Evolutionary conservation across 192 early-diverging fungal species (phyloP), one percentile per base, ranked within the genome.

Genomic region (Jimgerdemannia lactiflua): DNA sequence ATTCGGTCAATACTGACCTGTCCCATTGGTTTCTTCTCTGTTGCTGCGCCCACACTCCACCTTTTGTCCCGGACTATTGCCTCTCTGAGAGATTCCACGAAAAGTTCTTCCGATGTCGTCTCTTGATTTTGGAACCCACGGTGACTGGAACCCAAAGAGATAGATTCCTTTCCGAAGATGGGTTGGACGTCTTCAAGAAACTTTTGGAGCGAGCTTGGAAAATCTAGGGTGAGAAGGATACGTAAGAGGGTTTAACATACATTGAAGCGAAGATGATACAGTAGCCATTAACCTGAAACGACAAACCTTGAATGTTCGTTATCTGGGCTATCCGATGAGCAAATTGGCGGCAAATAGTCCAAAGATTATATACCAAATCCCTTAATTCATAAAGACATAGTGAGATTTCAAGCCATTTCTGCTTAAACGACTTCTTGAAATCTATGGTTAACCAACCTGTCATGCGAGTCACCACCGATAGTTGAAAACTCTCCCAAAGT

Each of bases 341-440:
- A 80, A 89, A 87, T 20, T 79, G 75, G 49, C 79, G 77, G 3
- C 87, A 74, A 17, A 89, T 79, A 11, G 83, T 85, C 86, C 86
- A 89, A 3, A 85, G 74, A 79, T 89, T 86, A 39, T 80, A 75
- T 18, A 77, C 78, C 29, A 29, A 29, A 29, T 29, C 29, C 29
- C 29, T 29, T 29, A 29, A 29, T 29, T 29, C 29, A 29, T 29
- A 29, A 29, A 0, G 14, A 59, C 49, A 59, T 59, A 59, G 14
- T 6, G 49, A 59, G 14, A 59, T 59, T 6, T 10, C 49, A 2
- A 6, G 14, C 14, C 6, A 59, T 59, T 59, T 59, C 14, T 59
- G 29, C 29, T 29, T 29, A 29, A 29, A 29, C 29, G 29, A 29
- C 29, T 29, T 29, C 29, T 29, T 29, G 1, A 29, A 29, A 29